Conservation (phyloP, 495 filamentous ascomycete species). For the Penicillium daleae region DNA sequence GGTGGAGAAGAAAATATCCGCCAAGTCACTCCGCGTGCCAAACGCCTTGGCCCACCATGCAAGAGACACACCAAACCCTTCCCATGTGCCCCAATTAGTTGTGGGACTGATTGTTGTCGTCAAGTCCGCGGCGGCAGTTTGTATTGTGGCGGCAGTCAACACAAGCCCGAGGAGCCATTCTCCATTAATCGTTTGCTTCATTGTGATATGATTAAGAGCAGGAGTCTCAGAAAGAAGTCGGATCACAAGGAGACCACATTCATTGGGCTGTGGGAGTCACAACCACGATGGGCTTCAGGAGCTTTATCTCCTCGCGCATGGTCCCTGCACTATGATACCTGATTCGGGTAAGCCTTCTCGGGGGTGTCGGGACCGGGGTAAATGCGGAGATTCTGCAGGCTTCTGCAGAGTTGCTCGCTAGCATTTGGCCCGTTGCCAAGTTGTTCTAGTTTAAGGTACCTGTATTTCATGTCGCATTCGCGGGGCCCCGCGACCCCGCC, state of each 20-base stretch:
- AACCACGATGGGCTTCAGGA: background rate
- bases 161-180: constrained; percentile 6
- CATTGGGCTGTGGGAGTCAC: background rate
- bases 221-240: background rate
- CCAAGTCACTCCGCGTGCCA: constrained; percentile 16
- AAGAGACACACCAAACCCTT: constrained; percentile 20
- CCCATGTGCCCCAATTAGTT: constrained; percentile 12
- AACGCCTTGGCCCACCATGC: constrained; percentile 25
- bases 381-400: background rate
- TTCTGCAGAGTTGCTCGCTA: constrained; percentile 3
- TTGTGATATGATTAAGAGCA: background rate
- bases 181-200: background rate
- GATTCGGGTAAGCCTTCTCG: background rate
- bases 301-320: background rate
- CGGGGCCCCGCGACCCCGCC: constrained; percentile 2
- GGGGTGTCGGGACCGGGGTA: background rate
- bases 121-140: constrained; percentile 1
- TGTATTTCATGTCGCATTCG: background rate
- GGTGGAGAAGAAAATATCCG: constrained; percentile 17
- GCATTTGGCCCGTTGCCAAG: background rate
- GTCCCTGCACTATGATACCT: background rate
- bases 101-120: constrained; percentile 14
- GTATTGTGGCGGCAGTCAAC: background rate
- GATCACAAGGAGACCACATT: background rate
- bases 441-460: background rate